Evolutionary conservation across 108 stramenopile genomes (phyloP), one percentile per base, ranked within the genome.

Genomic region (Stephanodiscus minutulus): DNA sequence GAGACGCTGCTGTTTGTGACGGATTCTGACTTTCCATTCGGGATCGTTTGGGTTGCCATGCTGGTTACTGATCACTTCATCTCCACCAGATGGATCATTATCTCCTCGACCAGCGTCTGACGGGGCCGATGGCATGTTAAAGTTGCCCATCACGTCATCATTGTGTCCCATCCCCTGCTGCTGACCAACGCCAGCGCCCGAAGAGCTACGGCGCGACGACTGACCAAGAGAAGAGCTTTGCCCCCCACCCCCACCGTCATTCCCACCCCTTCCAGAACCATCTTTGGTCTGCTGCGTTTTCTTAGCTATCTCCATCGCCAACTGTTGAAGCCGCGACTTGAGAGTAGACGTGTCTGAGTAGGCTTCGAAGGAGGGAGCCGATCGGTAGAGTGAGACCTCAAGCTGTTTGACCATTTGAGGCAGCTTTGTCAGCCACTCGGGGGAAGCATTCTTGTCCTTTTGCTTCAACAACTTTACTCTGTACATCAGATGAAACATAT

Each of bases 1-100:
- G 7, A 99, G 84, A 3, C 97, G 94, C 76, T 99, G 98, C 82
- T 99, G 98, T 81, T 99, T 96, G 77, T 99, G 97, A 21, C 92
- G 85, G 41, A 99, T 88, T 8, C 96, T 86, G 13, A 93, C 77
- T 74, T 94, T 88, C 85, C 89, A 87, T 27, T 98, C 91, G 2
- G 88, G 88, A 82, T 91, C 91, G 59, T 86, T 86, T 21, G 89
- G 85, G 54, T 87, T 81, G 35, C 78, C 72, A 58, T 79, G 72
- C 61, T 79, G 78, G 56, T 44, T 71, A 37, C 59, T 72, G 43
- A 72, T 31, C 9, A 22, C 56, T 15, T 57, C 67, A 0, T 37
- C 67, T 8, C 55, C 56, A 41, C 33, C 27, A n/a, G 27, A 56
- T 31, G 49, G 46, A 36, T 68, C 61, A 28, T 52, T 57, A 11